phyloP scores from a whole-genome alignment of 192 early-diverging fungal genomes.

The Backusella australiensis region DNA sequence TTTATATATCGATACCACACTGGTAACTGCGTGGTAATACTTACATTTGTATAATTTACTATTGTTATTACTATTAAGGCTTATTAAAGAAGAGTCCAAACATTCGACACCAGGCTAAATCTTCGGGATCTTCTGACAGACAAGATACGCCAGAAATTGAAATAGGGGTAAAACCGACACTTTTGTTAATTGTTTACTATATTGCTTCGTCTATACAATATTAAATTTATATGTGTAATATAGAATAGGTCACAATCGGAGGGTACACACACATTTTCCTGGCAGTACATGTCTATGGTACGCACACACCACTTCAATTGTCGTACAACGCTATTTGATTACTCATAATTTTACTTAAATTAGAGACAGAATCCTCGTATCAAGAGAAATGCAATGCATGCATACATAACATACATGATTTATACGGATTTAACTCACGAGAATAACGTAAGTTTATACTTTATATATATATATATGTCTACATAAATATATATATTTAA shows the following conservation, averaged over 20 bases:
- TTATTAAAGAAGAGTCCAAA: constrained; percentile 4
- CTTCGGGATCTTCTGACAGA: constrained; percentile 9
- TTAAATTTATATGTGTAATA: not conserved
- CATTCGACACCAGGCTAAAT: not conserved
- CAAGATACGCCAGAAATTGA: constrained; percentile 1
- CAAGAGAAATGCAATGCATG: constrained; percentile 50
- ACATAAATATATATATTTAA: not conserved
- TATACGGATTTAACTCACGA: constrained; percentile 38
- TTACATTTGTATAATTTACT: not conserved
- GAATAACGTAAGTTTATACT: not conserved
- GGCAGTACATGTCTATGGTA: constrained; percentile 27
- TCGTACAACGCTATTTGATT: not conserved
- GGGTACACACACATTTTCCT: constrained; percentile 16
- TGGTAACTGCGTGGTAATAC: not conserved
- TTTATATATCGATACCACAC: not conserved
- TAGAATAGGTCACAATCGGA: constrained; percentile 15
- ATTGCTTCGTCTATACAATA: not conserved
- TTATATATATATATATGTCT: not conserved
- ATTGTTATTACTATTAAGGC: not conserved
- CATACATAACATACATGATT: constrained; percentile 50
- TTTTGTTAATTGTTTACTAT: not conserved
- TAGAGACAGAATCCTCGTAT: constrained; percentile 45
- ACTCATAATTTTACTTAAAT: not conserved
- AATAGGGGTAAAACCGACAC: not conserved
- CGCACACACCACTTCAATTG: not conserved